phyloP scores from a whole-genome alignment of 176 grass and related monocot species.

The Lolium multiflorum region DNA sequence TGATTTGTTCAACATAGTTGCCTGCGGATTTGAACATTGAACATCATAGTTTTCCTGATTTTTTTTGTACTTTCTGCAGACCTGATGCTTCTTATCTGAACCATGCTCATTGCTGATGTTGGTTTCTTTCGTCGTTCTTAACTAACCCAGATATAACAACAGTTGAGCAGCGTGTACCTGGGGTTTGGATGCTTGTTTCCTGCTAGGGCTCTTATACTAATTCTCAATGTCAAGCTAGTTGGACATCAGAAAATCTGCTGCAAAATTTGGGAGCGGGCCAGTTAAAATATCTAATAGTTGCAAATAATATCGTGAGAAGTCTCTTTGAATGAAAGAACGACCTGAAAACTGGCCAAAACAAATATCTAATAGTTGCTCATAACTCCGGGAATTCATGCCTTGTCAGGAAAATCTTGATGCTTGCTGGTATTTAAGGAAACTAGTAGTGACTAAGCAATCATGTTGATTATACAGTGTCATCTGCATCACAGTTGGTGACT shows the following conservation, averaged over 20 bases:
- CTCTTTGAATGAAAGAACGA: constrained; percentile 17
- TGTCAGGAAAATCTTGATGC: constrained; percentile 7
- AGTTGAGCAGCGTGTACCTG: neutral
- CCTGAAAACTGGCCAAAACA: constrained; percentile 27
- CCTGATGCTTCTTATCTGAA: constrained; percentile 4
- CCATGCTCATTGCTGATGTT: neutral
- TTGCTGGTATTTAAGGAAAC: constrained; percentile 12
- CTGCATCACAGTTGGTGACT: neutral
- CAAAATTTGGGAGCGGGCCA: neutral
- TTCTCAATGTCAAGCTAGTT: constrained; percentile 17
- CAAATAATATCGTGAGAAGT: neutral
- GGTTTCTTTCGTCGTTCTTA: constrained; percentile 8
- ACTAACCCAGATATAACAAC: constrained; percentile 8
- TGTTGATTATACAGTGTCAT: constrained; percentile 1
- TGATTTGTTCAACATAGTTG: constrained; percentile 2
- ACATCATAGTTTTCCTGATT: constrained; percentile 4
- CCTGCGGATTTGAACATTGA: constrained; percentile 3
- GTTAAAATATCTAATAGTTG: neutral
- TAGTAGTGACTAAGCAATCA: neutral
- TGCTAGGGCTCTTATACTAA: neutral
- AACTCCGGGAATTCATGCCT: neutral
- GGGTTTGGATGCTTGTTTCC: constrained; percentile 8
- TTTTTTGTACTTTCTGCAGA: neutral
- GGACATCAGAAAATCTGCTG: neutral
- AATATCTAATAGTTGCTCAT: too few species aligned